These are phyloP conservation scores for Chrysanthemum lavandulifolium DNA, from an alignment of 129 eudicot genomes.

Conservation along the genomic window DNA sequence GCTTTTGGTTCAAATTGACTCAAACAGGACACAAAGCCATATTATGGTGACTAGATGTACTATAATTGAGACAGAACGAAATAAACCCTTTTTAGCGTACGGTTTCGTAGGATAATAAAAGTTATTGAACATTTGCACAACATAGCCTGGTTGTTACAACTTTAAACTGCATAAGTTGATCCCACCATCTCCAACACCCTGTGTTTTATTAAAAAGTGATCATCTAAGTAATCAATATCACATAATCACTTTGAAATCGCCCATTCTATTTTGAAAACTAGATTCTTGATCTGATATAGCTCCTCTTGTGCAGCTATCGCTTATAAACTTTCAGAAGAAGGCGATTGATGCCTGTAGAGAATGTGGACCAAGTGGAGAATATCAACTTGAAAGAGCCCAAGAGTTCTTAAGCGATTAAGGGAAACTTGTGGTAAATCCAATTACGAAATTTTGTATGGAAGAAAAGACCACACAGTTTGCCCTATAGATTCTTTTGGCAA, in stretches of 20 bases:
- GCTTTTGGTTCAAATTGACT: too few species aligned
- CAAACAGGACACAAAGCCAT: too few species aligned
- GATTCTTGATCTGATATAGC: slow-evolving; percentile 8
- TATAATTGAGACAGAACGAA: too few species aligned
- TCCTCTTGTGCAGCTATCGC: slow-evolving; percentile 55
- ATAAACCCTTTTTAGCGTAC: too few species aligned
- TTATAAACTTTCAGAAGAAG: slow-evolving; percentile 74
- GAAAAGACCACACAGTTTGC: too few species aligned
- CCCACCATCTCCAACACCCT: not conserved
- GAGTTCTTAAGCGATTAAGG: slow-evolving; percentile 59
- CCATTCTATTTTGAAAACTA: slow-evolving; percentile 9
- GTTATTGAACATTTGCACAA: too few species aligned
- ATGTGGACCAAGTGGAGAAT: slow-evolving; percentile 68
- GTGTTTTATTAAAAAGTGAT: not conserved
- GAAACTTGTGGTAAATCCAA: slow-evolving; percentile 41
- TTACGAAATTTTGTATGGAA: slow-evolving; percentile 11
- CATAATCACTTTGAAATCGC: not conserved
- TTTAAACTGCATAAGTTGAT: not conserved
- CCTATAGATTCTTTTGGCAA: too few species aligned
- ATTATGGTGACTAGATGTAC: too few species aligned
- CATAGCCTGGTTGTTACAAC: too few species aligned
- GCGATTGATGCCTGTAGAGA: slow-evolving; percentile 74
- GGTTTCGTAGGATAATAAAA: too few species aligned
- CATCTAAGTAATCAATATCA: not conserved
- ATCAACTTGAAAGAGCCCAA: slow-evolving; percentile 64